Evolutionary conservation across 768 basidiomycete species (phyloP), one percentile per base, ranked within the genome.

Genomic region (Lactifluus echinatus): DNA sequence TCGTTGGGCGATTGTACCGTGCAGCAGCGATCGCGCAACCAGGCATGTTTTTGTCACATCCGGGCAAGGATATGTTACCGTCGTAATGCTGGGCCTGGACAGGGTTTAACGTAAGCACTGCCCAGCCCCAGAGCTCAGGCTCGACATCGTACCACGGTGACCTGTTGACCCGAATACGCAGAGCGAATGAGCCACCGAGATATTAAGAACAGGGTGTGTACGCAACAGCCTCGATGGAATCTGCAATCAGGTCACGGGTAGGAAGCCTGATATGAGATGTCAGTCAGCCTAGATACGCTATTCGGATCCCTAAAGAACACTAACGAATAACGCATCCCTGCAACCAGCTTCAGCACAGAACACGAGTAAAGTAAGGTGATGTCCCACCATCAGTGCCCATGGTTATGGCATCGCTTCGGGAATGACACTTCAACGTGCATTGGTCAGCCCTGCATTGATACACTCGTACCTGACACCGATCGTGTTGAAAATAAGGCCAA

Each of bases 41-140:
- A 8, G 90, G 90, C 91, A 93, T 92, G 67, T 93, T 93, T 74
- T 93, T 93, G 71, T 93, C 90, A 63, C 90, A 93, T 55, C 90
- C 89, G 17, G 91, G 91, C 52, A 92, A 78, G 5, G 87, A 82
- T 63, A 93, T 89, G 65, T 91, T 90, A 12, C 81, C 90, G 59
- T 93, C 91, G 64, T 93, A 92, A 65, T 90, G 83, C 74, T 93
- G 90, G 21, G 89, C 88, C 88, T 87, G 53, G 50, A 31, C 21
- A 12, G 24, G 4, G 39, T 40, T 15, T 44, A 3, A 23, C 19
- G 28, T 53, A n/a, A 49, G 33, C 8, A 11, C 34, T 8, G 4
- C 19, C 4, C 26, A 26, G 19, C 28, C 17, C 17, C 23, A 12
- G 33, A 12, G 42, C 26, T 21, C 10, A 4, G 23, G 43, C 61